Evolutionary conservation across 495 filamentous ascomycete genomes (phyloP).

Genomic region (Talaromyces ruber): DNA sequence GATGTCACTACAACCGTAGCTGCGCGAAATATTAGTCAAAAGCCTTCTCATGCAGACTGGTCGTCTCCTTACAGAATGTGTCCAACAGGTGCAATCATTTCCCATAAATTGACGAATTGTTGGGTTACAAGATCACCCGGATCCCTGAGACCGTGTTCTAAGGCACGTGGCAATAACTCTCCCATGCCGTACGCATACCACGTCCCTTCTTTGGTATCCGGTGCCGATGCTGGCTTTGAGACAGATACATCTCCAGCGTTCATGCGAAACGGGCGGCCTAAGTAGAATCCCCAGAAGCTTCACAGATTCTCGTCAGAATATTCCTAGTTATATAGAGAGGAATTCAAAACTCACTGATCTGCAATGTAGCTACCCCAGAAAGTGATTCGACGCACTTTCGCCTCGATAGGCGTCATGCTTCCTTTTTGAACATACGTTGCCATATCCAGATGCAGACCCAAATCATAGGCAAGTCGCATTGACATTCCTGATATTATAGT

Average conservation of each 20-base stretch:
- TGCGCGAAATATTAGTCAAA: slow-evolving; percentile 13
- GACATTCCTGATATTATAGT: slow-evolving; percentile 31
- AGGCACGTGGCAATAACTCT: slow-evolving; percentile 11
- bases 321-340: neutral
- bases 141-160: slow-evolving; percentile 21
- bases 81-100: slow-evolving; percentile 39
- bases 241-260: slow-evolving; percentile 38
- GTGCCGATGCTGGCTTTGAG: slow-evolving; percentile 30
- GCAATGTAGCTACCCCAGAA: slow-evolving; percentile 46
- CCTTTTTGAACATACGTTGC: slow-evolving; percentile 35
- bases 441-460: slow-evolving; percentile 42
- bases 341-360: slow-evolving; percentile 31
- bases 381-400: slow-evolving; percentile 31
- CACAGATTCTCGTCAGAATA: slow-evolving; percentile 1
- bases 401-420: slow-evolving; percentile 32
- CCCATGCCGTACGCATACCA: slow-evolving; percentile 38
- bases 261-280: slow-evolving; percentile 38
- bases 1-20: slow-evolving; percentile 38
- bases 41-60: neutral
- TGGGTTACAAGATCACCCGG: slow-evolving; percentile 33
- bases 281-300: slow-evolving; percentile 42
- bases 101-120: slow-evolving; percentile 40
- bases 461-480: slow-evolving; percentile 41
- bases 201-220: slow-evolving; percentile 27
- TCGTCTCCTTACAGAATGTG: slow-evolving; percentile 34